A percentile compares a stretch with the other conserved stretches of the same genome.
Evolutionary conservation across 805 yeast genomes (phyloP).

Genomic region (Kluyveromyces siamensis): DNA sequence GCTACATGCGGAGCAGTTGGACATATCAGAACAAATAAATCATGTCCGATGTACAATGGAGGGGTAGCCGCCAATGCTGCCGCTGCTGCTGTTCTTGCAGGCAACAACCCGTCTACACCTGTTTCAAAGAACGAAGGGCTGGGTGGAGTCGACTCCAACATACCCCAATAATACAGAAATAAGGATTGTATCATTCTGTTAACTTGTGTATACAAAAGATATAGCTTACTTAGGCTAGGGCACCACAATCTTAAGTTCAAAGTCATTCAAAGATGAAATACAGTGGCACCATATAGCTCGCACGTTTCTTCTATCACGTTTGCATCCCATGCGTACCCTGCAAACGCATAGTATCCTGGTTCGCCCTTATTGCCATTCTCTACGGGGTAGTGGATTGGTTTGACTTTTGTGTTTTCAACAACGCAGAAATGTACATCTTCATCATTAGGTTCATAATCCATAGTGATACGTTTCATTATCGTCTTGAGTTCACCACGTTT

Average conservation of each 20-base stretch:
- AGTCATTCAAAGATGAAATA: constrained; percentile 18
- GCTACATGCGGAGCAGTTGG: constrained; percentile 94
- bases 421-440: constrained; percentile 31
- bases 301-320: constrained; percentile 17
- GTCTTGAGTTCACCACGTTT: constrained; percentile 35
- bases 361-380: constrained; percentile 24
- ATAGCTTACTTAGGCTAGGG: background rate
- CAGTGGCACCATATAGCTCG: constrained; percentile 12
- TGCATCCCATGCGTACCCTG: constrained; percentile 21
- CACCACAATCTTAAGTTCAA: background rate
- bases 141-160: background rate
- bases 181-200: too few relatives aligned
- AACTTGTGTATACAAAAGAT: background rate
- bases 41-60: constrained; percentile 81
- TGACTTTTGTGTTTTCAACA: constrained; percentile 23
- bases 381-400: constrained; percentile 27
- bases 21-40: constrained; percentile 79
- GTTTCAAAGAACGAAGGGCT: background rate
- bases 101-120: constrained; percentile 10
- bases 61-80: constrained; percentile 8
- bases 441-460: constrained; percentile 33
- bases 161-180: background rate
- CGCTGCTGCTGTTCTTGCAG: background rate
- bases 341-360: constrained; percentile 29
- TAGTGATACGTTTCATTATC: constrained; percentile 31